A percentile compares a stretch with the other conserved stretches of the same genome.
These are phyloP conservation scores for Xanthoconium purpureum DNA, from an alignment of 768 basidiomycete species.

Conservation along the genomic window DNA sequence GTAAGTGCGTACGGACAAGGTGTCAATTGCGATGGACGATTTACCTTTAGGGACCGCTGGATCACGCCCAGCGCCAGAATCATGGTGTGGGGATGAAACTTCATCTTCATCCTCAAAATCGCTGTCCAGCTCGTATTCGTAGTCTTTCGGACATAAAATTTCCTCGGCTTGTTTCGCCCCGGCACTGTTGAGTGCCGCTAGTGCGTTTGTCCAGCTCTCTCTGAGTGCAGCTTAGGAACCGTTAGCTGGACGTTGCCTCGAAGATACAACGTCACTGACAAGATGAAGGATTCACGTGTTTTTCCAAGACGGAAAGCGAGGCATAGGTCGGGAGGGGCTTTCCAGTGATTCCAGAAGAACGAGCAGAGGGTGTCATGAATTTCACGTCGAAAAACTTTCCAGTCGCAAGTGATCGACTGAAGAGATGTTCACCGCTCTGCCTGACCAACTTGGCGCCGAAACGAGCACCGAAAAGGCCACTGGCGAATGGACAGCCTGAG, in stretches of 20 bases:
- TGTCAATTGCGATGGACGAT: no score
- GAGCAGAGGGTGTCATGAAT: conserved; percentile 12
- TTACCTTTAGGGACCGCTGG: background rate
- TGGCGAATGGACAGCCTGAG: conserved; percentile 11
- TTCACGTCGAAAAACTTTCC: conserved; percentile 21
- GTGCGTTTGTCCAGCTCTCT: conserved; percentile 7
- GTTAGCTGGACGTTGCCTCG: background rate
- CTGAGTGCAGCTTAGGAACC: conserved; percentile 7
- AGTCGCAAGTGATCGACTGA: conserved; percentile 15
- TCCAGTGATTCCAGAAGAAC: background rate
- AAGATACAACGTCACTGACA: conserved; percentile 2
- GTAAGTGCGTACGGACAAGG: background rate
- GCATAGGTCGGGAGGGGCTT: conserved; percentile 10
- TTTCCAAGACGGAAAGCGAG: conserved; percentile 13
- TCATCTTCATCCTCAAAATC: conserved; percentile 26
- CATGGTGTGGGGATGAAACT: background rate
- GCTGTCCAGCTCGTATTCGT: conserved; percentile 25
- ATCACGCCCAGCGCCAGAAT: background rate
- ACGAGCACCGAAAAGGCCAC: conserved; percentile 13
- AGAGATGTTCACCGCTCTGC: conserved; percentile 2
- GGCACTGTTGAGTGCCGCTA: background rate
- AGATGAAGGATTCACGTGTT: conserved; percentile 2
- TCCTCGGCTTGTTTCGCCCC: background rate
- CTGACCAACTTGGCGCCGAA: background rate
- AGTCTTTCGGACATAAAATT: conserved; percentile 5